Percentiles rank a stretch among this genome's conserved stretches.
These are phyloP conservation scores for Rubroshorea leprosula DNA, from an alignment of 345 rosid species.

Conservation along the genomic window DNA sequence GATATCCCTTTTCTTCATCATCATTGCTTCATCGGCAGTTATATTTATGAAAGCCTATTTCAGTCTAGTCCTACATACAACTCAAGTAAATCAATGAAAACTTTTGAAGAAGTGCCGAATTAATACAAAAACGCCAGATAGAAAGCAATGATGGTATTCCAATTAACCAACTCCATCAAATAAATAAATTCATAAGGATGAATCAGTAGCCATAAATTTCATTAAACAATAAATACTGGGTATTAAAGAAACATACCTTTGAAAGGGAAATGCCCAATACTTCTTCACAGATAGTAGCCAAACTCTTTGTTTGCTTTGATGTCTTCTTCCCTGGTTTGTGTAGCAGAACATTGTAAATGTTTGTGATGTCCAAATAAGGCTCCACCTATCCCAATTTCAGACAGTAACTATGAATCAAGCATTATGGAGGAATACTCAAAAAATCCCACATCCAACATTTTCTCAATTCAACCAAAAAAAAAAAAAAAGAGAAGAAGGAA, in stretches of 20 bases:
- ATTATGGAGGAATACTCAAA: too few relatives aligned
- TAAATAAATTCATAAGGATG: neutral
- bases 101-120: too few relatives aligned
- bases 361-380: constrained; percentile 71
- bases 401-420: too few relatives aligned
- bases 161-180: too few relatives aligned
- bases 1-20: too few relatives aligned
- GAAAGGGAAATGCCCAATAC: constrained; percentile 60
- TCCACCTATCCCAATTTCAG: constrained; percentile 46
- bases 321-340: constrained; percentile 52
- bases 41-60: too few relatives aligned
- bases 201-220: neutral
- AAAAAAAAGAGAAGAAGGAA: too few relatives aligned
- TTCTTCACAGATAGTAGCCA: constrained; percentile 67
- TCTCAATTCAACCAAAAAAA: neutral
- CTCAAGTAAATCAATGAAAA: too few relatives aligned
- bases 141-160: too few relatives aligned
- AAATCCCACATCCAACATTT: neutral
- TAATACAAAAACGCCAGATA: too few relatives aligned
- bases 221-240: neutral
- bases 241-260: constrained; percentile 48
- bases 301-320: constrained; percentile 65
- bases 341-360: constrained; percentile 47
- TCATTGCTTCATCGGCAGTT: too few relatives aligned
- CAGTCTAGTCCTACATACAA: too few relatives aligned